Base-by-base conservation (phyloP, 2,329 filamentous ascomycete species). In the Colletotrichum filicis region DNA sequence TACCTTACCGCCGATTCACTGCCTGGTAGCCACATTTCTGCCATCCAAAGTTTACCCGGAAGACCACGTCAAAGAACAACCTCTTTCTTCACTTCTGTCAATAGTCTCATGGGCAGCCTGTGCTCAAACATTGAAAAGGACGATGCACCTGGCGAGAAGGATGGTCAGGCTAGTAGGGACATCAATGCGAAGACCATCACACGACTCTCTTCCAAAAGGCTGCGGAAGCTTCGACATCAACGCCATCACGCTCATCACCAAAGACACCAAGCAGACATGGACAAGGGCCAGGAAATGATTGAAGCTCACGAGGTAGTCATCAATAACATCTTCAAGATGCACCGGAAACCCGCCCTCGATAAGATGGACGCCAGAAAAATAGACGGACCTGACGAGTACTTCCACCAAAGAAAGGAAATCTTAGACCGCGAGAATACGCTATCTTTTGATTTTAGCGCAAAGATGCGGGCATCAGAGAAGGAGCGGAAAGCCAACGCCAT, bases 371-470 rank as follows among this genome's bases (percentile, higher is more conserved):
- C 32, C 11, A 55, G n/a, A 32, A 46, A 59, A 49, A 67, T 75
- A 46, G 32, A 46, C 5, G 55, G 74, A 4, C 62, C 70, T 14
- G 76, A 76, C 9, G 77, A 77, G 22, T 87, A 86, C 72, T 60
- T 79, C 12, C 59, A 66, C 46, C 55, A 78, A 28, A 83, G 85
- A 30, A 56, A 76, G 0, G 74, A 77, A 14, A 59, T 85, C 3
- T 67, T 79, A 24, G 63, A 73, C 4, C 76, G 78, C 3, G 85
- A 88, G 74, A 77, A 75, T 7, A 76, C 76, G 4, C 74, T 86
- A 5, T 81, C 80, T 2, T 88, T 87, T 76, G 86, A 87, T 73
- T 78, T 81, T 64, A 70, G 64, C 6, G 85, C 83, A 75, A 79
- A 78, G 26, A 52, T 56, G 5, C 68, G 76, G 6, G 82, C 84